Evolutionary conservation across 1,284 basidiomycete genomes (phyloP).

Genomic region (Thecaphora thlaspeos): DNA sequence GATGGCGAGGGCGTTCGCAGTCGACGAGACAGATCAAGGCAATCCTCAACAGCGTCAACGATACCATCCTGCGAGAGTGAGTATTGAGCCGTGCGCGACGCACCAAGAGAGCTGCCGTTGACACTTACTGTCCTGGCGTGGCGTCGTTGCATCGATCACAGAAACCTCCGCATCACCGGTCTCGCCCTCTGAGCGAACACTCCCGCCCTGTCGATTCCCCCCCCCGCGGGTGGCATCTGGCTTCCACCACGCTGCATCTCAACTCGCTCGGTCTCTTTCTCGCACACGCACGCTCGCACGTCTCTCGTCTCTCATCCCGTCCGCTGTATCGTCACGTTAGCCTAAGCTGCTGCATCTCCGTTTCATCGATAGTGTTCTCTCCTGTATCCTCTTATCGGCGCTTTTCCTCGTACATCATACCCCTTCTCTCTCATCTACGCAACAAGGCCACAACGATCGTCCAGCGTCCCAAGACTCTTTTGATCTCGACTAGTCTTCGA

Average conservation of each 20-base stretch:
- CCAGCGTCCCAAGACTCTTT: slow-evolving; percentile 12
- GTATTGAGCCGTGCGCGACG: neutral
- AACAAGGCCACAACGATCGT: slow-evolving; percentile 19
- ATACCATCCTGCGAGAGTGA: slow-evolving; percentile 25
- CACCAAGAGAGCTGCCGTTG: too few relatives aligned
- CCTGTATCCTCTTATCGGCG: too few relatives aligned
- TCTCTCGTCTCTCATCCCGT: too few relatives aligned
- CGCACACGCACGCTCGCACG: too few relatives aligned
- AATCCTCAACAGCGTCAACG: slow-evolving; percentile 41
- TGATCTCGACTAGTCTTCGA: slow-evolving; percentile 16
- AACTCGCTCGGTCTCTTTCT: too few relatives aligned
- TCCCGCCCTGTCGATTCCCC: neutral
- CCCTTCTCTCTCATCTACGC: neutral
- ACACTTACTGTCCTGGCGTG: neutral
- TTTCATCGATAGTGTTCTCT: too few relatives aligned
- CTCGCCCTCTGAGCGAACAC: neutral
- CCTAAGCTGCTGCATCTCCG: too few relatives aligned
- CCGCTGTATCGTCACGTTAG: too few relatives aligned
- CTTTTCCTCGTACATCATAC: neutral
- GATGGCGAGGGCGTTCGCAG: too few relatives aligned
- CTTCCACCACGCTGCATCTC: too few relatives aligned
- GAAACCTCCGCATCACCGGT: neutral
- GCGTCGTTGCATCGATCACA: too few relatives aligned
- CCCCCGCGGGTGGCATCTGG: too few relatives aligned
- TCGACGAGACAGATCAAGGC: slow-evolving; percentile 37